Evolutionary conservation across 768 basidiomycete genomes (phyloP).

Genomic region (Tephrocybe sp.): DNA sequence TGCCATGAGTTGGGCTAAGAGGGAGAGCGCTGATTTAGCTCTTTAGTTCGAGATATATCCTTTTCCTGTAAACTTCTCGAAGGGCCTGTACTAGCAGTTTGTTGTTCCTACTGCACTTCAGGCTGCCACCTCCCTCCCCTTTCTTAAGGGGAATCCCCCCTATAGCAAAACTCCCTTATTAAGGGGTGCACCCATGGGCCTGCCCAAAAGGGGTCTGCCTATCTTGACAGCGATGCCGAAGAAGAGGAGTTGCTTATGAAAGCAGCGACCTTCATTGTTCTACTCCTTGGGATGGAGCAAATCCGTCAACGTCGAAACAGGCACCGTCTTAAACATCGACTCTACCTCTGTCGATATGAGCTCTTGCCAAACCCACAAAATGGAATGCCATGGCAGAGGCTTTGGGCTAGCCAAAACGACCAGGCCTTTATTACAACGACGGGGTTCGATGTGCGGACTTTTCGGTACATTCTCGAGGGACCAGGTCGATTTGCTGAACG

Average conservation of each 20-base stretch:
- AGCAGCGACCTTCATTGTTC: background rate
- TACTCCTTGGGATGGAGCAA: background rate
- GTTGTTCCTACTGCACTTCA: too few species aligned
- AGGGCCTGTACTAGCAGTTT: too few species aligned
- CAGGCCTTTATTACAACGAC: background rate
- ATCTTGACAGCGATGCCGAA: too few species aligned
- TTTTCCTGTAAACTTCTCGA: too few species aligned
- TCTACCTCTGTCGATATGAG: background rate
- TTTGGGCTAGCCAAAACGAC: background rate
- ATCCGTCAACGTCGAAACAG: background rate
- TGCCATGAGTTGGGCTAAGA: too few species aligned
- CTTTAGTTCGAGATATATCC: too few species aligned
- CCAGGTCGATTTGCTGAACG: conserved; percentile 26
- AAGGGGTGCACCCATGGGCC: too few species aligned
- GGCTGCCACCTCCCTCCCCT: too few species aligned
- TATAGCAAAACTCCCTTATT: too few species aligned
- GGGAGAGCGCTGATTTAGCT: too few species aligned
- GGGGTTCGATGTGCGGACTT: background rate
- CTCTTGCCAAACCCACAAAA: background rate
- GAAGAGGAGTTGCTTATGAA: background rate
- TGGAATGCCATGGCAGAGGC: background rate
- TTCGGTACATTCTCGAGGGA: conserved; percentile 22
- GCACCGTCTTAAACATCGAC: background rate
- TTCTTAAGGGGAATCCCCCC: too few species aligned
- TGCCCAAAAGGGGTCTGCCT: too few species aligned